Evolutionary conservation across 441 rosid genomes (phyloP), one percentile per base, ranked within the genome.

Genomic region (Adansonia madagascariensis): DNA sequence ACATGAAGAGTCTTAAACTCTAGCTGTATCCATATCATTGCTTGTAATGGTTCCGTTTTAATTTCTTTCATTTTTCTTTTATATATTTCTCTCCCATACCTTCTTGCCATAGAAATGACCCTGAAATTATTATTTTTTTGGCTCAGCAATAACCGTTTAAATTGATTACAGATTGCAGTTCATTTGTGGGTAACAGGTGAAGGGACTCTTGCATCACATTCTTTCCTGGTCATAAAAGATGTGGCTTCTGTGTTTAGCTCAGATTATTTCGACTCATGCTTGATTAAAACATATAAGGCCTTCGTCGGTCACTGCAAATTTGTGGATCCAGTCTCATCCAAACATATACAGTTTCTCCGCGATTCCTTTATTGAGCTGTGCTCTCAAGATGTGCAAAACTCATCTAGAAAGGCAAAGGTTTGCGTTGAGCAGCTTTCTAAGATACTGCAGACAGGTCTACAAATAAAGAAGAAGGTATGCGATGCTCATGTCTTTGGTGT

Each of bases 111-210:
- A 44, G 52, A 70, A 24, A 15, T 71, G 31, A 52, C 46, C 17
- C 60, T 70, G 39, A 22, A 50, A 3, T 9, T 50, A 8, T 52
- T 52, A 14, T 2, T 15, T 31, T 35, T 71, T 53, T 35, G 10
- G 1, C 20, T 53, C 63, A 6, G 49, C 78, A 17, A 8, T 66
- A 73, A 55, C 63, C 61, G 62, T 69, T 82, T 46, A 68, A 64
- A 49, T 64, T 84, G 57, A 73, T 68, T 86, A 83, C 93, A 96
- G 99, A 77, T 84, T 79, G 84, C 89, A 20, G 80, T 94, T 80
- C 91, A 92, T 81, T 74, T 94, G 75, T 94, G 98, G 99, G 91
- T 90, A 63, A 93, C 96, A 0, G 86, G 96, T 73, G 88, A 90
- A 75, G 88, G 79, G 78, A 78, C 74, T 75, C 80, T 90, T 55